Base-by-base conservation (phyloP, 805 yeast genomes). In the Saturnispora silvae region DNA sequence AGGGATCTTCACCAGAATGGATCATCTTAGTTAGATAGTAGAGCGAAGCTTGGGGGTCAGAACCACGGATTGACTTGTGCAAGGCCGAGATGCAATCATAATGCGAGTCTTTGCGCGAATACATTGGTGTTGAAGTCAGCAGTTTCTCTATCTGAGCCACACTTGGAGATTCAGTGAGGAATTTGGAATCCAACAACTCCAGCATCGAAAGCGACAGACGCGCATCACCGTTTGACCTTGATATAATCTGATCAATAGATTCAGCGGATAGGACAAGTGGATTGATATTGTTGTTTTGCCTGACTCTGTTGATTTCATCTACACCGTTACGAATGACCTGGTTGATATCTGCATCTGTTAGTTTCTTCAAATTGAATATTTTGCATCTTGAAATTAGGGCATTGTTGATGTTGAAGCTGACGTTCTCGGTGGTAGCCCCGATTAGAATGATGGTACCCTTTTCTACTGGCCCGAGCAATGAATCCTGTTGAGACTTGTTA, bases 341-440 rank as follows among this genome's bases (percentile, higher is more conserved):
- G 16, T 52, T 53, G 17, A 81, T 53, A 32, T 86, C 85, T 2
- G 56, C 57, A 1, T 48, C 43, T 1, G 56, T 52, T 22, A 86
- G 63, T 40, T 70, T 68, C 32, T 71, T 64, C 43, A 92, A 61
- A 5, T 77, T 77, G 52, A 86, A 81, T 0, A 85, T 75, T 40
- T 86, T 78, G 51, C 95, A 83, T 40, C 99, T 61, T 5, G 95
- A 83, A 20, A 85, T 54, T 24, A 92, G 61, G 0, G 97, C 96
- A 38, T 80, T 73, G 42, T 86, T 77, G 29, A 92, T 59, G 48
- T 84, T 79, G 49, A 81, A 79, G 33, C 81, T 75, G 4, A 96
- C 96, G 53, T 92, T 92, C 53, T 92, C 98, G 0, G 97, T 87
- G 0, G 98, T 92, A n/a, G 97, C 96, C 4, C 98, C 98, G 35